These are phyloP conservation scores for Aureobasidium sp. DNA, from an alignment of 2,329 filamentous ascomycete genomes.

Conservation along the genomic window DNA sequence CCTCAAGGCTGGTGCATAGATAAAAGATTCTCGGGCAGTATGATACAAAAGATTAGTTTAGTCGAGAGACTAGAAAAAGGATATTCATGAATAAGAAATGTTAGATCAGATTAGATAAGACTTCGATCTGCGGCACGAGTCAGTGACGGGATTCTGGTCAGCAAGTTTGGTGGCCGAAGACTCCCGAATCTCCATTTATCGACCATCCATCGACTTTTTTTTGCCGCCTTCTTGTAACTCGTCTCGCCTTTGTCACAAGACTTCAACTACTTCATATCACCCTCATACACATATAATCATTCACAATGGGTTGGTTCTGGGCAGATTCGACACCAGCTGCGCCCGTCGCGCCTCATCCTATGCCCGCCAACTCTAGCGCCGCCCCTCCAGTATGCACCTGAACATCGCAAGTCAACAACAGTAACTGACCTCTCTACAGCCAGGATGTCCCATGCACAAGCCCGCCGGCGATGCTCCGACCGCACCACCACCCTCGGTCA, in stretches of 20 bases:
- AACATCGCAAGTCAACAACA: not conserved
- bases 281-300: not conserved
- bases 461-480: conserved; percentile 26
- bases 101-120: conserved; percentile 3
- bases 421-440: conserved; percentile 35
- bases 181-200: conserved; percentile 4
- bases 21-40: not conserved
- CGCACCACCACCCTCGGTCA: conserved; percentile 22
- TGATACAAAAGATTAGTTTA: not conserved
- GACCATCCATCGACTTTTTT: not conserved
- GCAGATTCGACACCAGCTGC: conserved; percentile 42
- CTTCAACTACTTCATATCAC: not conserved
- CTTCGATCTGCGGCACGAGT: not conserved
- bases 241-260: not conserved
- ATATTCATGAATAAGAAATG: not conserved
- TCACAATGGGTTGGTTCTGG: conserved; percentile 63
- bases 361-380: conserved; percentile 35
- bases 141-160: not conserved
- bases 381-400: conserved; percentile 46
- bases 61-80: not conserved
- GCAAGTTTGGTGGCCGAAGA: not conserved
- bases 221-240: not conserved
- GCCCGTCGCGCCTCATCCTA: conserved; percentile 38
- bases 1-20: conserved; percentile 31
- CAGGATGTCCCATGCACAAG: conserved; percentile 62